Percentiles rank a stretch among this genome's conserved stretches.
Evolutionary conservation across 495 filamentous ascomycete genomes (phyloP).

Genomic region (Hyphodiscus hymeniophilus): DNA sequence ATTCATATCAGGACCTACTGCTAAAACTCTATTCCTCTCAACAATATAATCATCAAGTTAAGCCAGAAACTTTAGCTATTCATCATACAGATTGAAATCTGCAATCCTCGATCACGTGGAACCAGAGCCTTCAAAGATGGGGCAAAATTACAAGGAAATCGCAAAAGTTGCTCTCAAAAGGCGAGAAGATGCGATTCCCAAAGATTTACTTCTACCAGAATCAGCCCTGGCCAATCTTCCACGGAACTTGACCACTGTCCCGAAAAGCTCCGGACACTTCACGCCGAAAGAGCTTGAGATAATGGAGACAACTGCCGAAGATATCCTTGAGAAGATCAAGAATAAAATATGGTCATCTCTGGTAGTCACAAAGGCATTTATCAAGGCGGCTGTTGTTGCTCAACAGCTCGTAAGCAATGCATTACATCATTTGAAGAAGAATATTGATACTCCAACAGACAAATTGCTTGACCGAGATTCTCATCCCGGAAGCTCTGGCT

Average conservation of each 20-base stretch:
- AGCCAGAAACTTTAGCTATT: no score
- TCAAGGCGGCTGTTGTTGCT: constrained; percentile 37
- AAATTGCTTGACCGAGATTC: constrained; percentile 50
- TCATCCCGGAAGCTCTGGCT: constrained; percentile 44
- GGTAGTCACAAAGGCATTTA: constrained; percentile 51
- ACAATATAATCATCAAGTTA: no score
- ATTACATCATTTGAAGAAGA: background rate
- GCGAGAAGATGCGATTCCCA: constrained; percentile 21
- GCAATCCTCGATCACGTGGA: no score
- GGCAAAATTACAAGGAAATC: constrained; percentile 23
- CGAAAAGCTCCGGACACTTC: constrained; percentile 20
- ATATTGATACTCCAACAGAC: constrained; percentile 32
- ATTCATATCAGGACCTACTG: no score
- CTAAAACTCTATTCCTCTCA: no score
- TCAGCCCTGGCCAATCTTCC: constrained; percentile 12
- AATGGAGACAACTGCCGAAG: constrained; percentile 48
- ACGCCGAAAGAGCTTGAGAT: constrained; percentile 43
- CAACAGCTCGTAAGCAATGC: constrained; percentile 25
- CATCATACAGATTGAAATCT: no score
- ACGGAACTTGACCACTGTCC: constrained; percentile 20
- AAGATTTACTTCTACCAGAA: constrained; percentile 20
- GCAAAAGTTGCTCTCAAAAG: constrained; percentile 19
- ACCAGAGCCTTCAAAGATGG: no score
- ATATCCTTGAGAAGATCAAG: constrained; percentile 39
- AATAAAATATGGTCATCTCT: constrained; percentile 38